phyloP scores from a whole-genome alignment of 2,329 filamentous ascomycete species.

The Niveomyces coronatus region DNA sequence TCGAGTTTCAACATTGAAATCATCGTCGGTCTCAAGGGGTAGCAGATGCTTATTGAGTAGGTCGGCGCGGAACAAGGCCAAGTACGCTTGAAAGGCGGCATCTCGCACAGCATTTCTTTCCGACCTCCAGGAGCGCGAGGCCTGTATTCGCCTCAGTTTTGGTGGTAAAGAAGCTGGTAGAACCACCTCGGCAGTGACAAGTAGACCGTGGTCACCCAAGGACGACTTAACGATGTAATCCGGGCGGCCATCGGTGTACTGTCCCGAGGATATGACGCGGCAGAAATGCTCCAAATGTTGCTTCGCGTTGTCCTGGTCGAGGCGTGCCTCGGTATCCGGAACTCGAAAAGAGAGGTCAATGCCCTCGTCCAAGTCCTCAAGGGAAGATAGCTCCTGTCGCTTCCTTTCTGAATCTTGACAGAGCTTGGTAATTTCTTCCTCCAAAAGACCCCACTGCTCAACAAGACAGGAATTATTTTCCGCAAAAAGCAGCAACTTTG shows the following conservation, averaged over 20 bases:
- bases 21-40: conserved; percentile 42
- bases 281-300: conserved; percentile 81
- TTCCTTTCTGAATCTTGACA: conserved; percentile 57
- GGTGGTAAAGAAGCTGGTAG: conserved; percentile 61
- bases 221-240: conserved; percentile 50
- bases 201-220: conserved; percentile 16
- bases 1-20: conserved; percentile 28
- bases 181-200: conserved; percentile 49
- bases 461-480: conserved; percentile 19
- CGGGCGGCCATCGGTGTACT: conserved; percentile 55
- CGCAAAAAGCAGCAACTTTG: conserved; percentile 38
- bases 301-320: conserved; percentile 65
- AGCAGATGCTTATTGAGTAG: conserved; percentile 71
- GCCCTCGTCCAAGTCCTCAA: conserved; percentile 34
- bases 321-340: conserved; percentile 43
- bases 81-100: conserved; percentile 72
- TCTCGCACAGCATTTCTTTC: conserved; percentile 69
- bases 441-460: conserved; percentile 53
- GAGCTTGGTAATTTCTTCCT: conserved; percentile 58
- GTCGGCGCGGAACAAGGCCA: conserved; percentile 55
- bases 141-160: conserved; percentile 18
- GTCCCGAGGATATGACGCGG: conserved; percentile 41
- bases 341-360: conserved; percentile 24
- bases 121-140: conserved; percentile 46
- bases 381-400: conserved; percentile 30